Evolutionary conservation across 768 basidiomycete species (phyloP).

Genomic region (Roridomyces roridus): DNA sequence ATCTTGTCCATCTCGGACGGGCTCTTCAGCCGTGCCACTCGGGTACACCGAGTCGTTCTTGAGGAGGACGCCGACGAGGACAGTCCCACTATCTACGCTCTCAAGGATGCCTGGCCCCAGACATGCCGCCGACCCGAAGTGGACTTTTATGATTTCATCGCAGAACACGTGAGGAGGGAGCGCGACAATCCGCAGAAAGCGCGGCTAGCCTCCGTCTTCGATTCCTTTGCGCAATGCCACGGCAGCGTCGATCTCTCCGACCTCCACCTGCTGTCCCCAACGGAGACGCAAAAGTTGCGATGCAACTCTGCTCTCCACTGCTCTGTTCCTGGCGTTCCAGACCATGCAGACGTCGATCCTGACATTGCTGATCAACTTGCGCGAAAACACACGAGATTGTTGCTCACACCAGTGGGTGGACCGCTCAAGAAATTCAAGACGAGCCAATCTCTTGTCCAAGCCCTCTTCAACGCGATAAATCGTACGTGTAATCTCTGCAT

Average conservation of each 20-base stretch:
- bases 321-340: not conserved
- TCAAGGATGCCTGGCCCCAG: slow-evolving; percentile 19
- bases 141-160: slow-evolving; percentile 18
- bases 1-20: not conserved
- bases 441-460: not conserved
- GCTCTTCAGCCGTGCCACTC: slow-evolving; percentile 14
- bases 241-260: slow-evolving; percentile 2
- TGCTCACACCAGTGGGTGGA: slow-evolving; percentile 6
- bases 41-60: slow-evolving; percentile 10
- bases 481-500: not conserved
- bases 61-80: not conserved
- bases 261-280: not conserved
- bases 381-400: slow-evolving; percentile 2
- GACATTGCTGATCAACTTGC: not conserved
- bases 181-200: no score
- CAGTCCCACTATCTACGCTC: not conserved
- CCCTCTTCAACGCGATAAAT: not conserved
- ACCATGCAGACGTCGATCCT: not conserved
- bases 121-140: slow-evolving; percentile 6
- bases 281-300: no score
- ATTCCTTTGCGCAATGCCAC: not conserved
- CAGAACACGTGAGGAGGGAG: not conserved
- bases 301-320: not conserved
- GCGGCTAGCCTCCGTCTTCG: no score
- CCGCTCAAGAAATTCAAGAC: not conserved